Evolutionary conservation across 805 yeast genomes (phyloP).

Genomic region (Ogataea wickerhamii): DNA sequence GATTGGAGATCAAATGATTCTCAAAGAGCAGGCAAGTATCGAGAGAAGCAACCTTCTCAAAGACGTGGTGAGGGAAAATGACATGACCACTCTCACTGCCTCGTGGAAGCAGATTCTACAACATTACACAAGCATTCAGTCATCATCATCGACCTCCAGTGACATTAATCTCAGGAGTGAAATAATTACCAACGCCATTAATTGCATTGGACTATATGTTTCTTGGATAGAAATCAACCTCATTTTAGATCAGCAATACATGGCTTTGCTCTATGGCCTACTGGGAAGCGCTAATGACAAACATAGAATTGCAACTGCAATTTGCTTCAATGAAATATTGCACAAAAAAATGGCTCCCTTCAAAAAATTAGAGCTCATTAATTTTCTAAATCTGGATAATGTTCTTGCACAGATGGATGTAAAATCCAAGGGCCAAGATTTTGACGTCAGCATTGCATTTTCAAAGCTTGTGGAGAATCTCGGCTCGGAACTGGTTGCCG

Average conservation of each 20-base stretch:
- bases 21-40: constrained; percentile 58
- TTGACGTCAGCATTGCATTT: constrained; percentile 66
- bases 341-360: constrained; percentile 55
- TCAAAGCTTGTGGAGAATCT: constrained; percentile 72
- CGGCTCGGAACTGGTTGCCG: constrained; percentile 70
- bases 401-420: constrained; percentile 40
- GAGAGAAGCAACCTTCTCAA: constrained; percentile 71
- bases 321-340: constrained; percentile 49
- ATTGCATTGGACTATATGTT: constrained; percentile 77
- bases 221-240: constrained; percentile 88
- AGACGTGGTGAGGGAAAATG: constrained; percentile 76
- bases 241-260: constrained; percentile 58
- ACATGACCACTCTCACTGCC: constrained; percentile 59
- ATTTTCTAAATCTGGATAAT: constrained; percentile 62
- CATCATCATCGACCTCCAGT: constrained; percentile 2
- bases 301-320: constrained; percentile 56
- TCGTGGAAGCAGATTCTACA: constrained; percentile 64
- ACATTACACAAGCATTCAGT: constrained; percentile 25
- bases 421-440: constrained; percentile 44
- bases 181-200: constrained; percentile 55
- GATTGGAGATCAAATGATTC: constrained; percentile 86
- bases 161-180: constrained; percentile 32
- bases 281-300: constrained; percentile 37
- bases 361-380: constrained; percentile 61
- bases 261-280: constrained; percentile 55